Percentiles rank a stretch among this genome's conserved stretches.
Conservation (phyloP, 441 rosid species). For the Gossypium schwendimanii region DNA sequence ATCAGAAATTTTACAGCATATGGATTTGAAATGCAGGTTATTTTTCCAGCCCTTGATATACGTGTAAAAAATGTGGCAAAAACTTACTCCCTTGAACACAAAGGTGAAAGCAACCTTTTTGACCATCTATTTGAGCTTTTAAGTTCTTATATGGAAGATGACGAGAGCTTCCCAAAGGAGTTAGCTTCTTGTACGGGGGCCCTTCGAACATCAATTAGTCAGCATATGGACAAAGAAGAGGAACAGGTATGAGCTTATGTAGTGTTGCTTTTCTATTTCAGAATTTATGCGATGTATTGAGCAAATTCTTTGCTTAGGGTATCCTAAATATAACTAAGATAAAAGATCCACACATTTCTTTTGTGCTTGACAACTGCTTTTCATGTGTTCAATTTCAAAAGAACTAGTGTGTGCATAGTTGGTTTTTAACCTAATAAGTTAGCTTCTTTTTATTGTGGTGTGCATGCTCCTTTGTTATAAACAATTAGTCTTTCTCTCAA, state of each 20-base stretch:
- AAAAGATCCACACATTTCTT: background rate
- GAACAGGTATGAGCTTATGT: slow-evolving; percentile 33
- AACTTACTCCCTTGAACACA: slow-evolving; percentile 42
- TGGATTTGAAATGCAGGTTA: slow-evolving; percentile 32
- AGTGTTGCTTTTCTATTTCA: background rate
- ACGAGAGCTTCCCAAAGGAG: slow-evolving; percentile 37
- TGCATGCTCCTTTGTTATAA: background rate
- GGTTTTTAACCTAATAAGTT: background rate
- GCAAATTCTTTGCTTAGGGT: background rate
- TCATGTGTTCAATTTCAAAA: background rate
- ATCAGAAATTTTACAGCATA: background rate
- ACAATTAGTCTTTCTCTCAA: background rate
- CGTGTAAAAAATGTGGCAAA: slow-evolving; percentile 48
- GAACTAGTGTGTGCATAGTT: background rate
- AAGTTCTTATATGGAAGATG: slow-evolving; percentile 24
- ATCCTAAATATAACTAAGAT: background rate
- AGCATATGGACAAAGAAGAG: slow-evolving; percentile 53
- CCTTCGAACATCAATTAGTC: slow-evolving; percentile 42
- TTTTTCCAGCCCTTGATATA: slow-evolving; percentile 43
- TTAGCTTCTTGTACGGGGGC: slow-evolving; percentile 43
- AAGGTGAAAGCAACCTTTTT: slow-evolving; percentile 39
- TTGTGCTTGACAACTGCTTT: background rate
- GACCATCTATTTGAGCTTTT: slow-evolving; percentile 39
- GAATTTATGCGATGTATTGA: slow-evolving; percentile 2
- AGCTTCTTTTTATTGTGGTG: background rate